Conservation (phyloP, 2,329 filamentous ascomycete species). For the Dactylellina drechsleri region DNA sequence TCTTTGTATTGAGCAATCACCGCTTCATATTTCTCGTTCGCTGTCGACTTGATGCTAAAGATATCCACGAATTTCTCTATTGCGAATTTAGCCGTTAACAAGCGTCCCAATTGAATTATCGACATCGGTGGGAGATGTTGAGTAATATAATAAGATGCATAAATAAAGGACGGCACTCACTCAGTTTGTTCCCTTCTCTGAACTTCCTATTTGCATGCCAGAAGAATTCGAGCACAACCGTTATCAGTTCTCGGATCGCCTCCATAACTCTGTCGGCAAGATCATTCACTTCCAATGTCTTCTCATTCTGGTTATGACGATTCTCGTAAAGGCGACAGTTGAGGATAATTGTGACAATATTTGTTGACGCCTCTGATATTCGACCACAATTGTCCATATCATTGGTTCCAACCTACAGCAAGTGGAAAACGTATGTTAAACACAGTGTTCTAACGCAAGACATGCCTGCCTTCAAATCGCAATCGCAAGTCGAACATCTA, state of each 20-base stretch:
- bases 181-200: constrained; percentile 31
- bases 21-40: constrained; percentile 41
- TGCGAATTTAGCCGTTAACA: too few species aligned
- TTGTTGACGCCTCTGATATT: constrained; percentile 46
- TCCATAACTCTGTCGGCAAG: constrained; percentile 22
- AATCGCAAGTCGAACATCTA: too few species aligned
- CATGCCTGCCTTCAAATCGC: too few species aligned
- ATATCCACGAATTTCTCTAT: constrained; percentile 41
- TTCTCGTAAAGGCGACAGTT: constrained; percentile 50
- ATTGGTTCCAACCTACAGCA: constrained; percentile 29
- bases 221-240: constrained; percentile 40
- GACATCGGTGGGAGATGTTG: background rate
- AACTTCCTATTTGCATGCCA: constrained; percentile 43
- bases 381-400: constrained; percentile 51
- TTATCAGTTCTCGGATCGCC: constrained; percentile 32
- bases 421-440: background rate
- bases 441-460: too few species aligned
- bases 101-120: too few species aligned
- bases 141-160: background rate
- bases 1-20: constrained; percentile 39
- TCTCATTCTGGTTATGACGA: constrained; percentile 6
- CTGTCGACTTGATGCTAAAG: constrained; percentile 24
- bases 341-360: constrained; percentile 46
- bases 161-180: background rate
- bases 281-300: constrained; percentile 6